Base-by-base conservation (phyloP, 768 basidiomycete species). In the Pisolithus orientalis region DNA sequence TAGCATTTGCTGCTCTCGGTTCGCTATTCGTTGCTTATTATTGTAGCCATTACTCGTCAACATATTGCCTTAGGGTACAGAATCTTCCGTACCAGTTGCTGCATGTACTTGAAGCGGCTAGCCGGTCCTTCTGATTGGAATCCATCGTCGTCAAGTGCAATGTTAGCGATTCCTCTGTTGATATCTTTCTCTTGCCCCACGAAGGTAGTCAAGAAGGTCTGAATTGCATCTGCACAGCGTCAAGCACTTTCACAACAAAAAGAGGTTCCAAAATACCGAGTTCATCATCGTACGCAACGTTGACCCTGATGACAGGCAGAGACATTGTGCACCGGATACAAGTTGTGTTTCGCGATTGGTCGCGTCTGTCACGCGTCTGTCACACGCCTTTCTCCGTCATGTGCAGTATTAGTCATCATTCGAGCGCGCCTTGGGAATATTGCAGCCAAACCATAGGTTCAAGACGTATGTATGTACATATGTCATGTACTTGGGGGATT, bases 1-100 rank as follows among this genome's bases (percentile, higher is more conserved):
- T 9, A 99, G 73, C 80, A 89, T 89, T 59, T 92, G 83, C 67
- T 93, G 87, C 56, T 96, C 90, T 34, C 96, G 81, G 70, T 99
- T 95, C 47, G 95, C 91, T 54, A 99, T 82, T 42, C 76, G 74
- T 94, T 93, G 91, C 93, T 94, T 62, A 52, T 53, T 5, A 14
- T 34, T 34, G 13, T 34, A 34, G 37, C 44, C 57, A 54, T 28
- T 7, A 59, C 50, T 51, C 4, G 47, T 62, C 27, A 62, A 40
- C 27, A 57, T 24, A 42, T 27, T 21, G 21, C 65, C 67, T 58
- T 58, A 62, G 60, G 57, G 50, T 44, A 43, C 34, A 32, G 17
- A 49, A 13, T 39, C 4, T 71, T 65, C 67, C 83, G 63, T 70
- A 95, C 93, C 62, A 96, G 72, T 61, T 90, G 88, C 27, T 77